phyloP scores from a whole-genome alignment of 352 stramenopile species.

The Pseudoperonospora humuli region DNA sequence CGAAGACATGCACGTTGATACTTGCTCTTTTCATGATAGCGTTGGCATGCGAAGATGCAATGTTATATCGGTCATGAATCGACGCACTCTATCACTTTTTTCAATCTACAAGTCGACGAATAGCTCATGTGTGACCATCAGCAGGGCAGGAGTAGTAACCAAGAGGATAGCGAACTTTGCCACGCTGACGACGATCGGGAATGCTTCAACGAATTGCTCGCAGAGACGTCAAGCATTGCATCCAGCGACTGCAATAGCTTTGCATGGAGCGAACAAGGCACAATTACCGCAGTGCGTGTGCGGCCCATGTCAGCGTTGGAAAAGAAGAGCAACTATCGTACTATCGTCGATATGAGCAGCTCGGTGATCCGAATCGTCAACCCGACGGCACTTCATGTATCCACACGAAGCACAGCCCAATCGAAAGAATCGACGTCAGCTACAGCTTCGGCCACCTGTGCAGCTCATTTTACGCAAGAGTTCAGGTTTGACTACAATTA shows the following conservation, averaged over 20 bases:
- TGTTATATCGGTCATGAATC: constrained; percentile 8
- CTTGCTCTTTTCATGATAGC: neutral
- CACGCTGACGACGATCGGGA: constrained; percentile 7
- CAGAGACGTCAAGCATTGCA: constrained; percentile 23
- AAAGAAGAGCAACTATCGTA: constrained; percentile 44
- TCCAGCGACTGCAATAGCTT: constrained; percentile 15
- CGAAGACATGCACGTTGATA: constrained; percentile 1
- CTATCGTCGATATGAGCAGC: constrained; percentile 54
- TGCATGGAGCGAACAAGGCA: constrained; percentile 26
- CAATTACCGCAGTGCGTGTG: constrained; percentile 66
- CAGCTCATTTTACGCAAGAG: constrained; percentile 61
- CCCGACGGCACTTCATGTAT: constrained; percentile 28
- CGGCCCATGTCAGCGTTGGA: constrained; percentile 61
- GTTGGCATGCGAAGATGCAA: constrained; percentile 2
- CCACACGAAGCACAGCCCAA: neutral
- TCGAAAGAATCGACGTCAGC: constrained; percentile 2
- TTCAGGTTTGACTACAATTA: constrained; percentile 68
- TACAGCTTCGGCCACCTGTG: constrained; percentile 2
- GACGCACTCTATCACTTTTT: no score
- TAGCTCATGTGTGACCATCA: constrained; percentile 4
- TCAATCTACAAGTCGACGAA: neutral
- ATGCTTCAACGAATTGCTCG: constrained; percentile 14
- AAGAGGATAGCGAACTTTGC: constrained; percentile 11
- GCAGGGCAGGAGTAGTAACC: no score
- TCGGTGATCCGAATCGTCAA: constrained; percentile 57